Base-by-base conservation (phyloP, 352 stramenopile genomes). In the Globisporangium spiculum region DNA sequence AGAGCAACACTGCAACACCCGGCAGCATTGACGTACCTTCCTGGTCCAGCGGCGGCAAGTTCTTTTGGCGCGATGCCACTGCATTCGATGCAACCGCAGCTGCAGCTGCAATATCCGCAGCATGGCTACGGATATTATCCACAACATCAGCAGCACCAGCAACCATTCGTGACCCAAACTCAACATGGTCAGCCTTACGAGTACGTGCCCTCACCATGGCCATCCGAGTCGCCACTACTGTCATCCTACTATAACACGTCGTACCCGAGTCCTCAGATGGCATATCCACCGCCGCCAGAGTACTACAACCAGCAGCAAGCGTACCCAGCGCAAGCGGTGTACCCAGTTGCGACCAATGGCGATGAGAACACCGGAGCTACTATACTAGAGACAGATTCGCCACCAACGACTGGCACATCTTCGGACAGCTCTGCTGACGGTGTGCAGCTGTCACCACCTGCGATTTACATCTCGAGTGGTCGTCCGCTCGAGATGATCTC, bases 381-480 rank as follows among this genome's bases (percentile, higher is more conserved):
- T 18, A 44, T 44, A 44, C 27, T 26, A 7, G 54, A 67, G 14
- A 58, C 63, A 6, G 63, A 68, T 24, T 62, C 63, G 18, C 57
- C 53, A 10, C n/a, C 50, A 38, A 66, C 36, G 10, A 44, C 26
- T 36, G 38, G 20, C 5, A 34, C 34, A 0, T 62, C 66, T 14
- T 63, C 59, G 12, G 58, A 66, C 46, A 65, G 46, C 26, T 70
- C 66, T 9, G 38, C 58, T 9, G 50, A 71, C 6, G 46, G 59
- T 38, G 22, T 36, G 7, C 50, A 50, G 26, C 8, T 52, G 0
- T 68, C 68, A 7, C 63, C 60, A 55, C 54, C 54, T 12, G 82
- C 75, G 20, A 74, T 93, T 32, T 71, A 76, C 22, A 76, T 93
- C 20, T 90, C 81, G 14, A 85, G 74, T 38, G 72, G 68, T 10